Evolutionary conservation across 805 yeast genomes (phyloP).

Genomic region (Dipodascopsis uninucleata): DNA sequence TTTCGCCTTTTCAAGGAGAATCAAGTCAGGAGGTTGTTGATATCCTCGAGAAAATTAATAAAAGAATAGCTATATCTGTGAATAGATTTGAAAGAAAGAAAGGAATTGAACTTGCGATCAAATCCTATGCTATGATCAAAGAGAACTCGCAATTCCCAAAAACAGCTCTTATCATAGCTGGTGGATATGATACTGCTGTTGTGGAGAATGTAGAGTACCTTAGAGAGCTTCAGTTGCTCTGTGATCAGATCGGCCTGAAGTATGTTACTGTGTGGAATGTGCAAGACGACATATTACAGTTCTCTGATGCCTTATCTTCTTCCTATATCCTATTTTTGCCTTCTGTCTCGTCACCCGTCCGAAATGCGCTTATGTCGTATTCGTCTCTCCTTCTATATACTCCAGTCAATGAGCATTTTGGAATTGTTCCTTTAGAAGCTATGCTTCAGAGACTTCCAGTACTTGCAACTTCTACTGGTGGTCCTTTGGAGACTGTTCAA

Average conservation of each 20-base stretch:
- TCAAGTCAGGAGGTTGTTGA: slow-evolving; percentile 21
- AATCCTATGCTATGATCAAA: slow-evolving; percentile 52
- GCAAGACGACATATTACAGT: slow-evolving; percentile 6
- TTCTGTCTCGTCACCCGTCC: slow-evolving; percentile 64
- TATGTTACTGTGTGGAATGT: slow-evolving; percentile 41
- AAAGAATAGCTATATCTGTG: slow-evolving; percentile 60
- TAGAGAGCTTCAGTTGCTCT: slow-evolving; percentile 51
- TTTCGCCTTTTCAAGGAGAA: slow-evolving; percentile 32
- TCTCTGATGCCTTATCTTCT: slow-evolving; percentile 31
- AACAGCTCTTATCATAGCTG: slow-evolving; percentile 65
- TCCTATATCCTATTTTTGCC: slow-evolving; percentile 69
- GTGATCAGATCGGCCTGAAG: slow-evolving; percentile 45
- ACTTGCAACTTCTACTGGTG: slow-evolving; percentile 83
- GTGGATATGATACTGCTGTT: slow-evolving; percentile 83
- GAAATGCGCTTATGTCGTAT: slow-evolving; percentile 55
- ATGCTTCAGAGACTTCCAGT: slow-evolving; percentile 83
- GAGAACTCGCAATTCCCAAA: slow-evolving; percentile 40
- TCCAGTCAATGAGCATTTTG: slow-evolving; percentile 91
- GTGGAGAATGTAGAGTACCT: slow-evolving; percentile 72
- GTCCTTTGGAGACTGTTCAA: slow-evolving; percentile 79
- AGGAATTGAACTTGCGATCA: slow-evolving; percentile 72
- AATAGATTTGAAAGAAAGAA: slow-evolving; percentile 89
- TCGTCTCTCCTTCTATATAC: slow-evolving; percentile 74
- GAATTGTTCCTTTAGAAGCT: slow-evolving; percentile 95
- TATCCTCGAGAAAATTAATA: background rate